Conservation (phyloP, 495 filamentous ascomycete species). For the Talaromyces thailandensis region DNA sequence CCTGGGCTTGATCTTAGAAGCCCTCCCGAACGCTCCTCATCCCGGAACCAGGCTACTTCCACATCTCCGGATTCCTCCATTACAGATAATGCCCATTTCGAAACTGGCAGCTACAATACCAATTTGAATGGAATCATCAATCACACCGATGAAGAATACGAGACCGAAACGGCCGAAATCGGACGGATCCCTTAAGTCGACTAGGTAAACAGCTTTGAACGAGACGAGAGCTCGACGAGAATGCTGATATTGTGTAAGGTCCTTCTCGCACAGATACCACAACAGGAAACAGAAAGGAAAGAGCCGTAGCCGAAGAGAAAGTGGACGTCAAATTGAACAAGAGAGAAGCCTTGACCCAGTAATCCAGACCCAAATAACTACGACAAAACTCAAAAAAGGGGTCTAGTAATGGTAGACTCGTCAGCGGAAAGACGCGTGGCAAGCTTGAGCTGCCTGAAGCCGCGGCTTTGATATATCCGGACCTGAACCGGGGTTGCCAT, state of each 20-base stretch:
- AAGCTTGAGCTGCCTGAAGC: slow-evolving; percentile 38
- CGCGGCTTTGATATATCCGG: slow-evolving; percentile 47
- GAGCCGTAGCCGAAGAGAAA: background rate
- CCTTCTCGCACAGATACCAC: background rate
- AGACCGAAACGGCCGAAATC: background rate
- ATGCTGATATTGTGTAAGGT: background rate
- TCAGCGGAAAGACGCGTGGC: slow-evolving; percentile 37
- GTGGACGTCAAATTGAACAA: background rate
- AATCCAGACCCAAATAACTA: background rate
- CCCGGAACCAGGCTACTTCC: background rate
- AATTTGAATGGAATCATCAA: background rate
- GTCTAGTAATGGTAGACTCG: slow-evolving; percentile 25
- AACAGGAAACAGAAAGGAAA: background rate
- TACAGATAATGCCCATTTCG: background rate
- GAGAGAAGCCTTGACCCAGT: background rate
- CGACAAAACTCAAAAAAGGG: slow-evolving; percentile 9
- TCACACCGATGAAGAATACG: background rate
- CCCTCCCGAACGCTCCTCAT: background rate
- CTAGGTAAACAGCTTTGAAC: background rate
- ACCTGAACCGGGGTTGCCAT: slow-evolving; percentile 31
- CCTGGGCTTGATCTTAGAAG: background rate
- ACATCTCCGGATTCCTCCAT: background rate
- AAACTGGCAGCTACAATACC: background rate
- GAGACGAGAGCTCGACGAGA: slow-evolving; percentile 3
- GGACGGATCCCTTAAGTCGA: background rate